Evolutionary conservation across 305 asterid genomes (phyloP).

Genomic region (Fraxinus latifolia): DNA sequence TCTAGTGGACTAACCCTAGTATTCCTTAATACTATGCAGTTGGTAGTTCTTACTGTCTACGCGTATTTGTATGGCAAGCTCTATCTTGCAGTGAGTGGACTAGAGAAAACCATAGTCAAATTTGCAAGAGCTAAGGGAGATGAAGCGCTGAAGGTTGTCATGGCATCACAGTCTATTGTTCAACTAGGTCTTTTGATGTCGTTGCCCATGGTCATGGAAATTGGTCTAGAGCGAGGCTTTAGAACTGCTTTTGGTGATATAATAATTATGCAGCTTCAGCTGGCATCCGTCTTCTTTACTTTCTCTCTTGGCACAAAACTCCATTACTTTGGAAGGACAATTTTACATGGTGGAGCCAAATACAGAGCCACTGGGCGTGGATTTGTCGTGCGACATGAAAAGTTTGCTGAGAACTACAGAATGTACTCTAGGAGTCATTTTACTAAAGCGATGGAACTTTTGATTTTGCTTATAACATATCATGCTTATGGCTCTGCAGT

Average conservation of each 20-base stretch:
- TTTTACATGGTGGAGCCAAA: constrained; percentile 93
- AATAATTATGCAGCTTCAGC: constrained; percentile 90
- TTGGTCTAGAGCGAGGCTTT: constrained; percentile 90
- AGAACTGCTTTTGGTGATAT: constrained; percentile 82
- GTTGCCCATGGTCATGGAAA: constrained; percentile 94
- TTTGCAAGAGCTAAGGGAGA: constrained; percentile 68
- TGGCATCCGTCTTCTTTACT: constrained; percentile 89
- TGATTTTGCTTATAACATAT: constrained; percentile 70
- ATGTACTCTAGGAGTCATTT: constrained; percentile 97
- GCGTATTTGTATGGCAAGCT: constrained; percentile 81
- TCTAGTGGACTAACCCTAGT: constrained; percentile 9
- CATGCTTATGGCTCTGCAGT: constrained; percentile 53
- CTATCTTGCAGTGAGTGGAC: constrained; percentile 84
- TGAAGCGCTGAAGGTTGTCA: constrained; percentile 71
- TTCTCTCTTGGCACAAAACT: constrained; percentile 94
- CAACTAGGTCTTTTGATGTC: constrained; percentile 89
- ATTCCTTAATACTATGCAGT: constrained; percentile 45
- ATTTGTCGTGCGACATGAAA: constrained; percentile 89
- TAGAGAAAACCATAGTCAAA: constrained; percentile 69
- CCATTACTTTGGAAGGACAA: constrained; percentile 92
- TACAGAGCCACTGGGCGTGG: constrained; percentile 99
- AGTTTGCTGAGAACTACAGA: constrained; percentile 87
- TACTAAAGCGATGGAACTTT: constrained; percentile 78
- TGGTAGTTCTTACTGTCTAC: constrained; percentile 88
- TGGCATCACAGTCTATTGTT: constrained; percentile 86